phyloP scores from a whole-genome alignment of 306 rosid species.

The Vigna mungo region DNA sequence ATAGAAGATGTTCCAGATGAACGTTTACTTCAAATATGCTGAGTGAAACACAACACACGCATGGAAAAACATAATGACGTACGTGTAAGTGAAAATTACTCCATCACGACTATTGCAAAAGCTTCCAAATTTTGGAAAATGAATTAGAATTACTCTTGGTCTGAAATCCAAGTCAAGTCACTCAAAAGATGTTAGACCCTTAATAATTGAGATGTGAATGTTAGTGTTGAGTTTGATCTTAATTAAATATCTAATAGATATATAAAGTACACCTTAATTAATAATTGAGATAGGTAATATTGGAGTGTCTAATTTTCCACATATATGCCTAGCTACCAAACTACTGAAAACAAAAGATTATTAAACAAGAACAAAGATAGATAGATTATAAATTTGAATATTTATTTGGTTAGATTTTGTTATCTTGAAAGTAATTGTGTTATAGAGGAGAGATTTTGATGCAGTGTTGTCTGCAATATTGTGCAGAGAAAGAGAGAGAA shows the following conservation, averaged over 20 bases:
- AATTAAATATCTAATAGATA: neutral
- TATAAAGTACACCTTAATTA: neutral
- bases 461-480: neutral
- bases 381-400: too few relatives aligned
- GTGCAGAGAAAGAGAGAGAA: neutral
- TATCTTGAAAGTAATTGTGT: too few relatives aligned
- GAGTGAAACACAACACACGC: neutral
- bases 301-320: too few relatives aligned
- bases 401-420: too few relatives aligned
- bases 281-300: neutral
- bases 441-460: too few relatives aligned
- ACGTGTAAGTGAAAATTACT: neutral
- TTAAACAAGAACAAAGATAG: too few relatives aligned
- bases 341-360: too few relatives aligned
- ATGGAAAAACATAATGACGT: neutral
- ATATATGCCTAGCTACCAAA: too few relatives aligned
- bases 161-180: constrained; percentile 12
- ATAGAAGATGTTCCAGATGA: neutral
- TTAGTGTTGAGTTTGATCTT: neutral
- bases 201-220: neutral
- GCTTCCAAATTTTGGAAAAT: neutral
- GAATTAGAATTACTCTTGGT: neutral
- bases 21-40: neutral
- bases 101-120: neutral
- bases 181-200: neutral